phyloP scores from a whole-genome alignment of 106 monocot genomes.

The Dactylorhiza incarnata region DNA sequence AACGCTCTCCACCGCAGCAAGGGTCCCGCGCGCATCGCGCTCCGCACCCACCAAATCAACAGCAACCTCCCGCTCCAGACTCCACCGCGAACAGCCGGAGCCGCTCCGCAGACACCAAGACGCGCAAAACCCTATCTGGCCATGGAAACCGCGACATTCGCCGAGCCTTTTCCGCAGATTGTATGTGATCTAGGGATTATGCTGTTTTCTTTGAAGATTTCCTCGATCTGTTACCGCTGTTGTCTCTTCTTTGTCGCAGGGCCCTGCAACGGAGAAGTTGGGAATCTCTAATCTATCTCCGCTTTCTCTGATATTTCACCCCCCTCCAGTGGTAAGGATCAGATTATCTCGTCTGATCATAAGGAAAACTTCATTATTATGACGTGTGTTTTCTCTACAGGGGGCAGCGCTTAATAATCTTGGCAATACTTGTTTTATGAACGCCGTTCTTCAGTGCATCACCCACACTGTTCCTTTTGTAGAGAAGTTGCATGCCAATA shows the following conservation, averaged over 20 bases:
- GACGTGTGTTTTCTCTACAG: constrained; percentile 12
- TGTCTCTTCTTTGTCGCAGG: neutral
- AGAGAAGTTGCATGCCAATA: constrained; percentile 21
- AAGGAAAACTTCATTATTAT: neutral
- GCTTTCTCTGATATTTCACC: neutral
- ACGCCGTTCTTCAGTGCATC: constrained; percentile 64
- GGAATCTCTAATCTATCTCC: neutral
- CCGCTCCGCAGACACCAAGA: too few relatives aligned
- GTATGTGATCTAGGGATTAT: neutral
- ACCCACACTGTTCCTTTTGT: constrained; percentile 63
- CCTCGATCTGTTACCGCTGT: neutral
- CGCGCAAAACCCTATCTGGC: neutral
- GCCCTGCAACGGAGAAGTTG: neutral
- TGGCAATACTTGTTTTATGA: constrained; percentile 87
- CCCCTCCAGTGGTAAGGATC: neutral
- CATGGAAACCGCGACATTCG: neutral
- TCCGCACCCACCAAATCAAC: too few relatives aligned
- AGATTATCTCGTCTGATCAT: neutral
- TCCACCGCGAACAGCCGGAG: too few relatives aligned
- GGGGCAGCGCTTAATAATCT: constrained; percentile 65
- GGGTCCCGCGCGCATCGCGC: too few relatives aligned
- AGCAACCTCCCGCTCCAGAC: too few relatives aligned
- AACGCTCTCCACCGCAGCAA: too few relatives aligned
- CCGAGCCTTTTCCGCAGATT: neutral
- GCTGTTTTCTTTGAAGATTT: neutral